phyloP scores from a whole-genome alignment of 371 early-diverging fungal species.

The Conidiobolus coronatus region DNA sequence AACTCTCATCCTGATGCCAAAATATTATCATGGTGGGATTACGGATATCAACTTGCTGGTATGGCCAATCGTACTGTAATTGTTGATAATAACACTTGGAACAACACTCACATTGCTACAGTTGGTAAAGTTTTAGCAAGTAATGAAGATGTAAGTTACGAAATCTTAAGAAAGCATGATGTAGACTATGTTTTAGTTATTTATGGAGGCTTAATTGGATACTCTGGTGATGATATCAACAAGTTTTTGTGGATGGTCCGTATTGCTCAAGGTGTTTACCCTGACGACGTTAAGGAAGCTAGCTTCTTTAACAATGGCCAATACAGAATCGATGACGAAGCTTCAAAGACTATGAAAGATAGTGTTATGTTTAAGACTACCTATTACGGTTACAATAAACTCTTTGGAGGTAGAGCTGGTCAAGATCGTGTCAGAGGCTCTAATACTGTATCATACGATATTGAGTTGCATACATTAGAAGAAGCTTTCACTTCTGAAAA shows the following conservation, averaged over 20 bases:
- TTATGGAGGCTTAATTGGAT: constrained; percentile 88
- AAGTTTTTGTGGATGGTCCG: constrained; percentile 99
- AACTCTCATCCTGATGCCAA: constrained; percentile 85
- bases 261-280: constrained; percentile 93
- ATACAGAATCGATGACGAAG: constrained; percentile 79
- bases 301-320: constrained; percentile 73
- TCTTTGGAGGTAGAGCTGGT: constrained; percentile 50
- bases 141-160: constrained; percentile 74
- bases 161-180: constrained; percentile 72
- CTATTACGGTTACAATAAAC: constrained; percentile 80
- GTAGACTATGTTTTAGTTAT: constrained; percentile 91
- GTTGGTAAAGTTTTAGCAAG: constrained; percentile 90
- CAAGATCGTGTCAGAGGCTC: constrained; percentile 78
- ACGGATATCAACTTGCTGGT: constrained; percentile 98
- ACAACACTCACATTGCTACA: constrained; percentile 98
- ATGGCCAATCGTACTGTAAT: constrained; percentile 92
- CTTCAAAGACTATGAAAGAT: constrained; percentile 71
- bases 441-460: constrained; percentile 42
- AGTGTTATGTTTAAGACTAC: constrained; percentile 91
- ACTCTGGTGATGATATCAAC: constrained; percentile 98
- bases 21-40: constrained; percentile 99
- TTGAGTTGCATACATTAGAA: constrained; percentile 63
- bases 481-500: constrained; percentile 81
- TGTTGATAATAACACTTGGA: constrained; percentile 99
- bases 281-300: constrained; percentile 69